These are phyloP conservation scores for Fusarium miscanthi DNA, from an alignment of 2,329 filamentous ascomycete genomes.

Conservation along the genomic window DNA sequence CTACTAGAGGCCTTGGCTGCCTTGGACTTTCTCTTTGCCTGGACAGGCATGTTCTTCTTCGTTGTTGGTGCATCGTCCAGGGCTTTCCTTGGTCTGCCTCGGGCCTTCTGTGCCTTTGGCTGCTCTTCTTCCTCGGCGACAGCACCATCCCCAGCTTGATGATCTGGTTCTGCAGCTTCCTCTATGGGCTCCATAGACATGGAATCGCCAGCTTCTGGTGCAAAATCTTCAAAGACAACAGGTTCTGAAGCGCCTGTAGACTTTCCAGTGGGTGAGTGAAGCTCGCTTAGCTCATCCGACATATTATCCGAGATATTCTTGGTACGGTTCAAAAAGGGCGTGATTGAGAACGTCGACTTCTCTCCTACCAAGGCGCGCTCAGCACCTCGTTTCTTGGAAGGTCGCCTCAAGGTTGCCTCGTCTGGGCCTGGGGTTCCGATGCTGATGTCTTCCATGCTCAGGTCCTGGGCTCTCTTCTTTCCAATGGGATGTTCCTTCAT, in stretches of 20 bases:
- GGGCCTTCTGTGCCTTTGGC: constrained; percentile 50
- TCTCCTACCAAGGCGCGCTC: constrained; percentile 72
- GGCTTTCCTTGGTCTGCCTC: constrained; percentile 58
- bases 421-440: constrained; percentile 61
- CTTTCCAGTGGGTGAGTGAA: constrained; percentile 39
- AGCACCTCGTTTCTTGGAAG: constrained; percentile 66
- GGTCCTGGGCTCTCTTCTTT: constrained; percentile 61
- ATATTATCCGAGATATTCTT: constrained; percentile 58
- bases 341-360: constrained; percentile 94
- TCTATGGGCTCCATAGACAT: constrained; percentile 21
- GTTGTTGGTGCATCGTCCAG: constrained; percentile 58
- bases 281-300: constrained; percentile 50
- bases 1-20: constrained; percentile 32
- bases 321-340: constrained; percentile 87
- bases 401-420: constrained; percentile 54
- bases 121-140: constrained; percentile 20
- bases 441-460: constrained; percentile 57
- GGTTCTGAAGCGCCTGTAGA: constrained; percentile 22
- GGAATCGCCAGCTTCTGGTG: constrained; percentile 13
- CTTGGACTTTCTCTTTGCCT: constrained; percentile 50
- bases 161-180: constrained; percentile 13
- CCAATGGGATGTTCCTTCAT: constrained; percentile 51
- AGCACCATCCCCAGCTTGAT: constrained; percentile 4
- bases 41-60: constrained; percentile 58
- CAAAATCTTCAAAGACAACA: constrained; percentile 52